phyloP scores from a whole-genome alignment of 352 stramenopile genomes.

The Globisporangium irregulare region DNA sequence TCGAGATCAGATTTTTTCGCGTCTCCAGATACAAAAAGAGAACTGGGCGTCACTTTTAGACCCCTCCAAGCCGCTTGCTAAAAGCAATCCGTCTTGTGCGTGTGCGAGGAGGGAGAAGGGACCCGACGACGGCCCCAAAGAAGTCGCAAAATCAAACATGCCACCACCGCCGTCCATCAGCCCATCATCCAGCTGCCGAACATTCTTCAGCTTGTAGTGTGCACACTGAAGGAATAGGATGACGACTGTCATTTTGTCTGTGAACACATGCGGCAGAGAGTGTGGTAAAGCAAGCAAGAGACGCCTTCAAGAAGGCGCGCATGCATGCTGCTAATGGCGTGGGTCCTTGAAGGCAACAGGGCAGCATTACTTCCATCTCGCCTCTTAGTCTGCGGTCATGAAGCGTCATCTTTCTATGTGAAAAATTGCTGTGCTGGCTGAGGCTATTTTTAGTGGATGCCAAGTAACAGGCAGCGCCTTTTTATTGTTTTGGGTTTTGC shows the following conservation, averaged over 20 bases:
- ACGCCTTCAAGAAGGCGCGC: slow-evolving; percentile 1
- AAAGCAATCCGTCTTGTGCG: background rate
- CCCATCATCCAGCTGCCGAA: slow-evolving; percentile 7
- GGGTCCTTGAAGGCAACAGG: background rate
- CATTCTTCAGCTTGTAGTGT: background rate
- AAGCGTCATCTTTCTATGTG: background rate
- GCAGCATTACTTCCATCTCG: background rate
- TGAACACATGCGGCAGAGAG: slow-evolving; percentile 8
- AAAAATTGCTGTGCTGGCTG: background rate
- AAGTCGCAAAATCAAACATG: background rate
- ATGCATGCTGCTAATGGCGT: background rate
- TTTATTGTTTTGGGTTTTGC: background rate
- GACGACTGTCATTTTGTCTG: background rate
- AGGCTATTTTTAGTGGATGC: slow-evolving; percentile 8
- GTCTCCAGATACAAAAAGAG: background rate
- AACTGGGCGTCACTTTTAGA: background rate
- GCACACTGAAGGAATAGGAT: background rate
- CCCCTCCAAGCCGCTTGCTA: background rate
- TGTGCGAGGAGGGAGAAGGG: background rate
- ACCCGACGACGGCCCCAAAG: background rate
- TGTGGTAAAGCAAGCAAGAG: slow-evolving; percentile 4
- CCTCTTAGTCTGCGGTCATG: background rate
- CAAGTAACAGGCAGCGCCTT: background rate
- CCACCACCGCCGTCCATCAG: too few relatives aligned
- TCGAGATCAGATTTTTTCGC: slow-evolving; percentile 1